phyloP scores from a whole-genome alignment of 2,329 filamentous ascomycete genomes.

The Aspergillus sp. region DNA sequence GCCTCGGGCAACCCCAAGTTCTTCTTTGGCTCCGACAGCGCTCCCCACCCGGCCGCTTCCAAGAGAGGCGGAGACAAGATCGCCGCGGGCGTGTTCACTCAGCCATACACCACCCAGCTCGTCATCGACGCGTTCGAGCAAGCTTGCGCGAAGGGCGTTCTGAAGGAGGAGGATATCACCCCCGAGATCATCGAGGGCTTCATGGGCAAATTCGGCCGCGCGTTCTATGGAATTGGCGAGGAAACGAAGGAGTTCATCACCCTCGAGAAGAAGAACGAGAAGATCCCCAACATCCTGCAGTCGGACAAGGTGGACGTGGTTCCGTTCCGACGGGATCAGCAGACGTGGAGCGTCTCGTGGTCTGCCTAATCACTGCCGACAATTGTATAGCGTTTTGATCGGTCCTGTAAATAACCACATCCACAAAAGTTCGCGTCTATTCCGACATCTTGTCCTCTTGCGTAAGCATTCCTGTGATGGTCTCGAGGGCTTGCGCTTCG shows the following conservation, averaged over 20 bases:
- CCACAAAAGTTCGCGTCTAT: constrained; percentile 10
- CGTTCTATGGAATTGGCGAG: constrained; percentile 57
- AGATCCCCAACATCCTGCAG: constrained; percentile 55
- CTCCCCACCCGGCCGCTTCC: constrained; percentile 61
- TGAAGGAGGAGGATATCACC: constrained; percentile 55
- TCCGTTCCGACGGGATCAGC: constrained; percentile 63
- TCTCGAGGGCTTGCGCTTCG: constrained; percentile 43
- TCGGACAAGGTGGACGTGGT: constrained; percentile 62
- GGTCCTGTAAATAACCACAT: background rate
- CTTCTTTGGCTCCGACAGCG: constrained; percentile 70
- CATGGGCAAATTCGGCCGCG: constrained; percentile 55
- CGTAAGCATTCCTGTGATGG: constrained; percentile 37
- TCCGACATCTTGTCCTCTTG: constrained; percentile 20
- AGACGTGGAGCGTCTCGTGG: constrained; percentile 44
- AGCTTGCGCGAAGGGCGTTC: constrained; percentile 53
- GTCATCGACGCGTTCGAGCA: constrained; percentile 60
- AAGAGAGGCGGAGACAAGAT: constrained; percentile 54
- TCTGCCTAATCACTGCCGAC: constrained; percentile 14
- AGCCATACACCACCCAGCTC: constrained; percentile 58
- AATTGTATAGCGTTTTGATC: background rate
- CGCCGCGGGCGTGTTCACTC: constrained; percentile 62
- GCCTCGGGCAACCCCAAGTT: constrained; percentile 58
- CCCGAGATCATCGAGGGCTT: constrained; percentile 57
- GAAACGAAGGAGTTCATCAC: constrained; percentile 52
- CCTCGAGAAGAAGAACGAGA: constrained; percentile 56